phyloP scores from a whole-genome alignment of 176 grass and related monocot genomes.

The Eleusine indica region DNA sequence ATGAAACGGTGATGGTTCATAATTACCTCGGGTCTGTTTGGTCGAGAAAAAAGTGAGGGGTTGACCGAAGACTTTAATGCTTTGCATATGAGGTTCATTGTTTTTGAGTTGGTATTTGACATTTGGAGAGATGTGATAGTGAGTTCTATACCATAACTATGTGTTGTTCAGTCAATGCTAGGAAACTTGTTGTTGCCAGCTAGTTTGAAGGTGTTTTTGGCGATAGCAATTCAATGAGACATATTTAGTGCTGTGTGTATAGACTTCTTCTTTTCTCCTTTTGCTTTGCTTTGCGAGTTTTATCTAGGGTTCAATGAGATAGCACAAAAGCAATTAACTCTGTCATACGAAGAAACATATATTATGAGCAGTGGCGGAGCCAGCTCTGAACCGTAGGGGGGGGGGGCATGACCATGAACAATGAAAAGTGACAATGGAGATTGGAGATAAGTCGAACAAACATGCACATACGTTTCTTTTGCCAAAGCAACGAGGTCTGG shows the following conservation, averaged over 20 bases:
- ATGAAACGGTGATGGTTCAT: neutral
- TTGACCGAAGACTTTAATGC: constrained; percentile 6
- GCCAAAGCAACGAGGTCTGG: too few relatives aligned
- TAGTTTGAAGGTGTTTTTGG: neutral
- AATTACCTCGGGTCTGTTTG: neutral
- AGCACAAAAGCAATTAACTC: neutral
- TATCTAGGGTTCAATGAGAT: neutral
- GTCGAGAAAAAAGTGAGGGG: neutral
- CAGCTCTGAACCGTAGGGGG: too few relatives aligned
- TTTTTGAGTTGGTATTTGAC: constrained; percentile 3
- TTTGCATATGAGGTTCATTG: neutral
- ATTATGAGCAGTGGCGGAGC: neutral
- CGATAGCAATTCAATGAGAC: neutral
- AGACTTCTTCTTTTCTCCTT: neutral
- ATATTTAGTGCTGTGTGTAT: neutral
- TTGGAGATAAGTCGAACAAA: too few relatives aligned
- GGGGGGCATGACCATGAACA: too few relatives aligned
- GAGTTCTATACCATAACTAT: neutral
- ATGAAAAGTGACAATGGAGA: too few relatives aligned
- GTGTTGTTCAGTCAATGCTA: neutral
- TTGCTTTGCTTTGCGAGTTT: neutral
- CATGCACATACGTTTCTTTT: too few relatives aligned
- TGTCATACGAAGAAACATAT: neutral
- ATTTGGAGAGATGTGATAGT: neutral
- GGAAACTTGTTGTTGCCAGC: neutral